Evolutionary conservation across 1,139 yeast genomes (phyloP).

Genomic region (Eremothecium gossypii): DNA sequence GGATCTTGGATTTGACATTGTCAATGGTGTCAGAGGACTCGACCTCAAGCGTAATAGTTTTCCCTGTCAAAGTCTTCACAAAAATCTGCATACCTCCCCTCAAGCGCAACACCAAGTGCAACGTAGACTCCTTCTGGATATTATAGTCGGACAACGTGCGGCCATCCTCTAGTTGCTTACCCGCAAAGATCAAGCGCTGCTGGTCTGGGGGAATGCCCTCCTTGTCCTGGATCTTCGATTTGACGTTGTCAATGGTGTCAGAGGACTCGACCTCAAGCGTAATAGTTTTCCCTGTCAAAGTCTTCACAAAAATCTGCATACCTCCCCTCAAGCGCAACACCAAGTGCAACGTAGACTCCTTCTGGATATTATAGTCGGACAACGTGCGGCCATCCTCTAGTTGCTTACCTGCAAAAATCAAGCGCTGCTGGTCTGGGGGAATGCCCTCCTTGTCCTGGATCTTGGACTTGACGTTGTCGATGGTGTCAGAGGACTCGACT

Average conservation of each 20-base stretch:
- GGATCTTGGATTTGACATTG: conserved; percentile 98
- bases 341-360: conserved; percentile 66
- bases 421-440: conserved; percentile 81
- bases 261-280: conserved; percentile 63
- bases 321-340: conserved; percentile 65
- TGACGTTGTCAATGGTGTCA: conserved; percentile 72
- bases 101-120: conserved; percentile 76
- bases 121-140: conserved; percentile 83
- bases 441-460: conserved; percentile 83
- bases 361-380: conserved; percentile 71
- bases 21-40: conserved; percentile 99
- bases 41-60: conserved; percentile 98
- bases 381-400: conserved; percentile 77
- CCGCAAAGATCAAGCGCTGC: conserved; percentile 96
- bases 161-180: conserved; percentile 87
- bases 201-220: conserved; percentile 99
- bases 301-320: conserved; percentile 48
- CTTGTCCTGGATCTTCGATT: conserved; percentile 96
- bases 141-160: conserved; percentile 83
- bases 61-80: conserved; percentile 98
- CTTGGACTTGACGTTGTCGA: conserved; percentile 75
- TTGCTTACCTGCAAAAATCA: conserved; percentile 82
- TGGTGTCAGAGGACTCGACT: conserved; percentile 79
- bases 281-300: conserved; percentile 65
- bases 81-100: conserved; percentile 97